phyloP scores from a whole-genome alignment of 768 basidiomycete genomes.

The Serendipita sp. region DNA sequence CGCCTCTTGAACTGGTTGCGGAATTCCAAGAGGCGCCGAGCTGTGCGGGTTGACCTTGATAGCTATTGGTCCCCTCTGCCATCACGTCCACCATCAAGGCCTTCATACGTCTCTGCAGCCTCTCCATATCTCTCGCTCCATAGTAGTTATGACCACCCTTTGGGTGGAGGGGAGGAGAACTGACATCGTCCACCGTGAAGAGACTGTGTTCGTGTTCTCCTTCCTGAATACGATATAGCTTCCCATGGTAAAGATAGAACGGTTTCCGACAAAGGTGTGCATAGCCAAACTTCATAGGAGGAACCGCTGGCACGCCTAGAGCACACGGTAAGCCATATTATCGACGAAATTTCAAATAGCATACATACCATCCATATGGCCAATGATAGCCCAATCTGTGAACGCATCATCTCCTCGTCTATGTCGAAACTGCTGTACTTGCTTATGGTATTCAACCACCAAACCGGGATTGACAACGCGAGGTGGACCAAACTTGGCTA shows the following conservation, averaged over 20 bases:
- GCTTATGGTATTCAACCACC: conserved; percentile 1
- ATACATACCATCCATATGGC: conserved; percentile 19
- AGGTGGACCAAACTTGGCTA: conserved; percentile 37
- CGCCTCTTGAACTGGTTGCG: no score
- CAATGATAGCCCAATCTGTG: conserved; percentile 10
- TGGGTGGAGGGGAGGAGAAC: conserved; percentile 18
- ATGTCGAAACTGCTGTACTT: not conserved
- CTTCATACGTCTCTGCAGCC: conserved; percentile 24
- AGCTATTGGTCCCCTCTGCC: no score
- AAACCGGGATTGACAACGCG: conserved; percentile 28
- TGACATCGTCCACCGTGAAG: conserved; percentile 20
- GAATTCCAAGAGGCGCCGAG: no score
- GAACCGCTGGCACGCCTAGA: conserved; percentile 40
- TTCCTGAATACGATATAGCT: conserved; percentile 31
- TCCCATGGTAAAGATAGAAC: conserved; percentile 33
- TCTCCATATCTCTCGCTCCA: conserved; percentile 38
- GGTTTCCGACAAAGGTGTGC: conserved; percentile 35
- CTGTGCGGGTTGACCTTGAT: no score
- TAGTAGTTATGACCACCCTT: conserved; percentile 51
- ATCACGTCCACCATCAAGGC: conserved; percentile 24
- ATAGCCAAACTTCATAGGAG: conserved; percentile 36
- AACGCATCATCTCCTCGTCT: not conserved
- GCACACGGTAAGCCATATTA: not conserved
- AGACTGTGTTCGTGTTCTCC: conserved; percentile 31
- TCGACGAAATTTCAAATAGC: not conserved